Evolutionary conservation across 805 yeast species (phyloP).

Genomic region (Saccharomycopsis fermentans): DNA sequence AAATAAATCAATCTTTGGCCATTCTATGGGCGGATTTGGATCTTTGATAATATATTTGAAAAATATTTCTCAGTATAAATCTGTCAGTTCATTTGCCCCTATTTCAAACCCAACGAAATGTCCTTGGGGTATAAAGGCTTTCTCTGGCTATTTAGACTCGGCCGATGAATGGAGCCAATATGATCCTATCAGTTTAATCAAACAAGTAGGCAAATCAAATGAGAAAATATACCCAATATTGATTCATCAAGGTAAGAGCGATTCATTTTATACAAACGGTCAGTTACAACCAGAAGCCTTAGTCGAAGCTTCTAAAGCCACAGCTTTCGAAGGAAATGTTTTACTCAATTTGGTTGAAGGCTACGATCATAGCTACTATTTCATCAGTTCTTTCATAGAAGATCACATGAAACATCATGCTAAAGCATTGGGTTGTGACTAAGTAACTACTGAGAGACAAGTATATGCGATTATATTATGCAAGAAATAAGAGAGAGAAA

Average conservation of each 20-base stretch:
- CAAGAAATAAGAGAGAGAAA: background rate
- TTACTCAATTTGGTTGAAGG: constrained; percentile 60
- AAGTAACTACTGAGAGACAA: background rate
- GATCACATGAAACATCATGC: constrained; percentile 87
- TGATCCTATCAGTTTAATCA: constrained; percentile 76
- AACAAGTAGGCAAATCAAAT: constrained; percentile 28
- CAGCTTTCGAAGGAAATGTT: constrained; percentile 53
- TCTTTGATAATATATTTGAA: constrained; percentile 63
- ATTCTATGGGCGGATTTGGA: constrained; percentile 98
- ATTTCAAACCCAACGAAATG: constrained; percentile 67
- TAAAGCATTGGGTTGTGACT: constrained; percentile 26
- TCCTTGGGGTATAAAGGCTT: constrained; percentile 87
- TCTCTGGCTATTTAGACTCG: constrained; percentile 54
- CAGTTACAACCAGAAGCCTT: constrained; percentile 75
- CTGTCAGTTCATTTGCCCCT: constrained; percentile 88
- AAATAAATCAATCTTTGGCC: constrained; percentile 75
- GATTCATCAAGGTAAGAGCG: constrained; percentile 75
- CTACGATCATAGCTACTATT: constrained; percentile 86
- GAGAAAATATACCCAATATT: constrained; percentile 41
- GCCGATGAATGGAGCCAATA: constrained; percentile 52
- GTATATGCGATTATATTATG: background rate
- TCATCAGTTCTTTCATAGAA: constrained; percentile 66
- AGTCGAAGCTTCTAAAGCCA: constrained; percentile 44
- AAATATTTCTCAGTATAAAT: constrained; percentile 46
- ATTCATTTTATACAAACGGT: constrained; percentile 46